Evolutionary conservation across 345 rosid genomes (phyloP).

Genomic region (Melaleuca alternifolia): DNA sequence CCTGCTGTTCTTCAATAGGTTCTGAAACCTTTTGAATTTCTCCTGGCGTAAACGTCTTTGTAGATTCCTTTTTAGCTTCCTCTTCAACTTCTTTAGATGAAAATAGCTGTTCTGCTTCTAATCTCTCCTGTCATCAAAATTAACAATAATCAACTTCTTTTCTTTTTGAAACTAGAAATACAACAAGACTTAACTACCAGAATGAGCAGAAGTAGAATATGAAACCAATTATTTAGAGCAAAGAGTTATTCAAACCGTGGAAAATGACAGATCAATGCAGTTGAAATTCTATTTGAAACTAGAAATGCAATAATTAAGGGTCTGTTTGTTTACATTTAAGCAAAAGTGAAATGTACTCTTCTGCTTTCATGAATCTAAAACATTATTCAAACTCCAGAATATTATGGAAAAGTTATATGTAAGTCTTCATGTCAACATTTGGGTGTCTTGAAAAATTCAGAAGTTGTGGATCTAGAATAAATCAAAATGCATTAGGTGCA

Average conservation of each 20-base stretch:
- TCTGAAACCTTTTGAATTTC: conserved; percentile 49
- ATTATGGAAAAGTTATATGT: neutral
- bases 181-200: neutral
- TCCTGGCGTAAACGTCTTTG: conserved; percentile 40
- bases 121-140: conserved; percentile 70
- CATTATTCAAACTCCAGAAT: neutral
- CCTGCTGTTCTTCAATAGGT: conserved; percentile 41
- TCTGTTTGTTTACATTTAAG: neutral
- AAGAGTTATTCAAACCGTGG: neutral
- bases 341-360: neutral
- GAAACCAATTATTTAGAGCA: neutral
- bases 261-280: neutral
- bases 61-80: conserved; percentile 56
- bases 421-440: neutral
- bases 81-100: conserved; percentile 89
- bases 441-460: neutral
- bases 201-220: neutral
- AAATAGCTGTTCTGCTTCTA: conserved; percentile 75
- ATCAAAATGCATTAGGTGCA: neutral
- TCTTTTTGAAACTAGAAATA: neutral
- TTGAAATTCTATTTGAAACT: neutral
- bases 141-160: neutral
- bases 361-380: neutral
- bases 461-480: neutral
- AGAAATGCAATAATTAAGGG: neutral